Evolutionary conservation across 1,284 basidiomycete genomes (phyloP).

Genomic region (Hypsizygus ulmarius): DNA sequence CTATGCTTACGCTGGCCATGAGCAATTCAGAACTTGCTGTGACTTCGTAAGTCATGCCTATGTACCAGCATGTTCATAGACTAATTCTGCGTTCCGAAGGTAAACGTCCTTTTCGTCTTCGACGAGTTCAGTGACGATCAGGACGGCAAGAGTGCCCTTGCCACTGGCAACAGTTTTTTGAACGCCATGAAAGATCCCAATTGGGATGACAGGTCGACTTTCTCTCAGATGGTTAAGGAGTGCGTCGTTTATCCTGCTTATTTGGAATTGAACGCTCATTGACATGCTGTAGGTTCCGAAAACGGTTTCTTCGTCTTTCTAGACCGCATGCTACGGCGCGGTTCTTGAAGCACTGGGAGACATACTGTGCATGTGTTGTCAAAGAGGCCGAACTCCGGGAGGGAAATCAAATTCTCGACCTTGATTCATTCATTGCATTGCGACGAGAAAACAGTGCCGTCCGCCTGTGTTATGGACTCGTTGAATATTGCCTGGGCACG

Average conservation of each 20-base stretch:
- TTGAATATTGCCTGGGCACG: slow-evolving; percentile 58
- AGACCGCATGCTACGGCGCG: slow-evolving; percentile 44
- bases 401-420: slow-evolving; percentile 48
- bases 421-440: slow-evolving; percentile 50
- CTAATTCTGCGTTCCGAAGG: slow-evolving; percentile 24
- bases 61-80: neutral
- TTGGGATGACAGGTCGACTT: slow-evolving; percentile 52
- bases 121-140: slow-evolving; percentile 73
- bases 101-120: slow-evolving; percentile 65
- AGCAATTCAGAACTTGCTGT: slow-evolving; percentile 58
- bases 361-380: slow-evolving; percentile 56
- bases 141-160: slow-evolving; percentile 50
- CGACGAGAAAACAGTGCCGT: slow-evolving; percentile 68
- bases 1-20: slow-evolving; percentile 57
- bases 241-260: slow-evolving; percentile 29
- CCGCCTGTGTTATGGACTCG: slow-evolving; percentile 59
- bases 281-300: slow-evolving; percentile 44
- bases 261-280: slow-evolving; percentile 5
- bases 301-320: slow-evolving; percentile 43
- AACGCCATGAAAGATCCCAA: slow-evolving; percentile 49
- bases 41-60: slow-evolving; percentile 45
- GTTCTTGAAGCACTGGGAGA: slow-evolving; percentile 52
- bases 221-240: slow-evolving; percentile 63
- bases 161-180: slow-evolving; percentile 52
- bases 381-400: slow-evolving; percentile 62